Percentiles rank a stretch among this genome's conserved stretches.
These are phyloP conservation scores for Erodium moschatum DNA, from an alignment of 441 rosid genomes.

Conservation along the genomic window DNA sequence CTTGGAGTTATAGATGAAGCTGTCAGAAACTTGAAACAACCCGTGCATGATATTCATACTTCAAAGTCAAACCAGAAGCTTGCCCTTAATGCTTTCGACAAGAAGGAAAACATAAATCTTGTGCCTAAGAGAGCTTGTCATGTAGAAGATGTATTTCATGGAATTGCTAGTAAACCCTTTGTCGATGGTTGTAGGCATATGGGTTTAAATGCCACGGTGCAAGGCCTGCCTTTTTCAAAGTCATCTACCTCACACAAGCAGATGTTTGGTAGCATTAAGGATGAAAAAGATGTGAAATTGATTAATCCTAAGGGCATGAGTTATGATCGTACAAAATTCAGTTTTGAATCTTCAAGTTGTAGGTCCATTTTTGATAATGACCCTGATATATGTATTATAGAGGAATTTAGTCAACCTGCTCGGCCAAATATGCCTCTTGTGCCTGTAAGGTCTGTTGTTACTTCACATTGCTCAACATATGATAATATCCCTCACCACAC, in stretches of 20 bases:
- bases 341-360: conserved; percentile 57
- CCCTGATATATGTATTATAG: conserved; percentile 67
- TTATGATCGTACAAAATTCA: conserved; percentile 38
- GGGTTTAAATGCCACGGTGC: conserved; percentile 29
- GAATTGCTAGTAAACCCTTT: conserved; percentile 23
- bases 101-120: conserved; percentile 21
- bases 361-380: conserved; percentile 53
- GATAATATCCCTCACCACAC: conserved; percentile 28
- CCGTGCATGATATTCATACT: conserved; percentile 27
- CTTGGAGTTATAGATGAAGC: conserved; percentile 24
- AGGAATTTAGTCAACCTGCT: conserved; percentile 57
- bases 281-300: conserved; percentile 30
- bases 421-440: conserved; percentile 25
- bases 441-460: conserved; percentile 18
- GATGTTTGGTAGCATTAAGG: conserved; percentile 26
- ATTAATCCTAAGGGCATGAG: conserved; percentile 28
- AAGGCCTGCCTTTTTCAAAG: conserved; percentile 25
- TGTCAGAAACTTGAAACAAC: conserved; percentile 27
- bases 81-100: conserved; percentile 19
- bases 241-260: conserved; percentile 28
- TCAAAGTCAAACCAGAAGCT: conserved; percentile 21
- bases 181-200: conserved; percentile 16
- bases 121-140: conserved; percentile 24
- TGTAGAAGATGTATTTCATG: conserved; percentile 25
- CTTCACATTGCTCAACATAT: conserved; percentile 24